These are phyloP conservation scores for Alternaria consortialis DNA, from an alignment of 2,329 filamentous ascomycete genomes.

Conservation along the genomic window DNA sequence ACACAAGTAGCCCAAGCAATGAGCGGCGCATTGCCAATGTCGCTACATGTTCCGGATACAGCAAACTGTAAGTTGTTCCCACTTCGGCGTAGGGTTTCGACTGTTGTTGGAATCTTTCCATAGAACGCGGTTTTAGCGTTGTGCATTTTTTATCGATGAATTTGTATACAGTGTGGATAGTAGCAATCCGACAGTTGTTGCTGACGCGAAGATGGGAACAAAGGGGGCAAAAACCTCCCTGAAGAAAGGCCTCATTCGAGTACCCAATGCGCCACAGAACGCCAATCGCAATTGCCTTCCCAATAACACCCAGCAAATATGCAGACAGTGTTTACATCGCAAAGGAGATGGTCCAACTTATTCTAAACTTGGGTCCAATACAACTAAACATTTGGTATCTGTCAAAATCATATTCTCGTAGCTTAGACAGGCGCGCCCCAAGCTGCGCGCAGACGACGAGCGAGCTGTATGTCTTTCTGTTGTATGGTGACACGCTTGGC, in stretches of 20 bases:
- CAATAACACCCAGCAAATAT: not conserved
- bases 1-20: slow-evolving; percentile 1
- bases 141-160: not conserved
- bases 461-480: slow-evolving; percentile 96
- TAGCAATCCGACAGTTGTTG: not conserved
- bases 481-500: slow-evolving; percentile 99
- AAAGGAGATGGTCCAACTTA: not conserved
- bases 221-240: not conserved
- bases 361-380: not conserved
- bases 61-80: too few relatives aligned
- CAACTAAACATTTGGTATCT: slow-evolving; percentile 24
- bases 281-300: slow-evolving; percentile 9
- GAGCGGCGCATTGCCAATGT: not conserved
- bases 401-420: not conserved
- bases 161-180: not conserved
- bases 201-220: not conserved
- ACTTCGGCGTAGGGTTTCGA: not conserved
- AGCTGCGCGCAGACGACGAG: slow-evolving; percentile 88
- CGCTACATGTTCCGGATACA: not conserved
- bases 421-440: slow-evolving; percentile 53
- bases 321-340: not conserved
- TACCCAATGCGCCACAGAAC: slow-evolving; percentile 2
- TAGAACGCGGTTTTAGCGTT: not conserved
- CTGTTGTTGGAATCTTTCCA: not conserved
- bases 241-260: not conserved